Conservation (phyloP, 148 eudicot species). For the Spergularia marina region DNA sequence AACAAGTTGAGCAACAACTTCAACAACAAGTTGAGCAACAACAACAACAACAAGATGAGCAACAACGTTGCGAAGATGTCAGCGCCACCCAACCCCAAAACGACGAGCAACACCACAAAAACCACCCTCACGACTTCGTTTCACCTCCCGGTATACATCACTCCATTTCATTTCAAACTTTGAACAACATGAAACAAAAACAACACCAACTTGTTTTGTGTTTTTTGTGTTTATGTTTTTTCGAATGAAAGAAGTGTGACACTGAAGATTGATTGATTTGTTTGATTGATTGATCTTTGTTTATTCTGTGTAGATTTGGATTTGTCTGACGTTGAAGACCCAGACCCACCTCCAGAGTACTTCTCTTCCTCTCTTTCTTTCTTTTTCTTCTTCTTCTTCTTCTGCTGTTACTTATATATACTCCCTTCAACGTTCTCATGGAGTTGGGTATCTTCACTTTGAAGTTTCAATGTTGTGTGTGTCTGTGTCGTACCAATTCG, state of each 20-base stretch:
- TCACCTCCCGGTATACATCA: conserved; percentile 5
- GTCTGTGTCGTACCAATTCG: not conserved
- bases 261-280: conserved; percentile 3
- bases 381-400: not conserved
- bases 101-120: not conserved
- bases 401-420: not conserved
- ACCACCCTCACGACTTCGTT: conserved; percentile 1
- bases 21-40: not conserved
- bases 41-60: not conserved
- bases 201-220: not conserved
- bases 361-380: not conserved
- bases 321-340: conserved; percentile 17
- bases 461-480: not conserved
- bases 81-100: not conserved
- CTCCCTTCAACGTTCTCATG: not conserved
- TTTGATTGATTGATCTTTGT: conserved; percentile 19
- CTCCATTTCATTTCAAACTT: not conserved
- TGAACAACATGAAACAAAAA: not conserved
- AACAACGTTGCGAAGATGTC: not conserved
- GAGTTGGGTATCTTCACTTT: not conserved
- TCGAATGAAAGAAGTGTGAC: too few relatives aligned
- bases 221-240: not conserved
- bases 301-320: conserved; percentile 25
- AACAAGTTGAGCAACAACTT: not conserved
- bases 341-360: conserved; percentile 20